phyloP scores from a whole-genome alignment of 768 basidiomycete genomes.

The Phylloporus sp. region DNA sequence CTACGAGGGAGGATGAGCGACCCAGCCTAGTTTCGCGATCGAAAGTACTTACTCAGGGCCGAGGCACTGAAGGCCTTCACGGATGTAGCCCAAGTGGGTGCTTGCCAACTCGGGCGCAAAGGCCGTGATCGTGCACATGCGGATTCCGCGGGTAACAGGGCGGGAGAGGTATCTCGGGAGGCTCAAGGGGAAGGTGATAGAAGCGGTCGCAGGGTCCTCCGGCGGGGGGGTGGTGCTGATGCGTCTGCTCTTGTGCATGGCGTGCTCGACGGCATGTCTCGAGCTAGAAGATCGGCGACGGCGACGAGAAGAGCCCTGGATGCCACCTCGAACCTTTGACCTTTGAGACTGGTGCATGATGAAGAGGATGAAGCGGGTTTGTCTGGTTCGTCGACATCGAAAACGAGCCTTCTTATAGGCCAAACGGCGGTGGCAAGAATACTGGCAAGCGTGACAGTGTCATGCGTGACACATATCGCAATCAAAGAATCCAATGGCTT shows the following conservation, averaged over 20 bases:
- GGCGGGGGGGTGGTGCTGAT: too few species aligned
- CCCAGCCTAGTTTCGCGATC: background rate
- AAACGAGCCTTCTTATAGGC: slow-evolving; percentile 23
- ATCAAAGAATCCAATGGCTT: slow-evolving; percentile 23
- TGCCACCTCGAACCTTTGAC: slow-evolving; percentile 24
- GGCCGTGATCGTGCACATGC: slow-evolving; percentile 11
- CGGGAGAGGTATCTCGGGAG: slow-evolving; percentile 26
- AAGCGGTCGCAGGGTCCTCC: background rate
- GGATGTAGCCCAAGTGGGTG: slow-evolving; percentile 24
- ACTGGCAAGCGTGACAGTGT: slow-evolving; percentile 21
- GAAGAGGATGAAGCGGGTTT: background rate
- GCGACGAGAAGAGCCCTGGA: slow-evolving; percentile 34
- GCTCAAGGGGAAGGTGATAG: slow-evolving; percentile 4
- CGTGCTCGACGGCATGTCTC: slow-evolving; percentile 35
- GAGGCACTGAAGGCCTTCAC: slow-evolving; percentile 23
- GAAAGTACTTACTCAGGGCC: slow-evolving; percentile 23
- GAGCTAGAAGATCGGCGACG: too few species aligned
- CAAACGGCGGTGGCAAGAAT: slow-evolving; percentile 2
- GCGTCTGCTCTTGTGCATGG: slow-evolving; percentile 32
- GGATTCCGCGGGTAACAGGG: slow-evolving; percentile 12
- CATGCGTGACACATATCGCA: slow-evolving; percentile 29
- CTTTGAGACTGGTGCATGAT: too few species aligned
- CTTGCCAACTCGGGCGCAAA: slow-evolving; percentile 26
- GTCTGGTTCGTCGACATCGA: background rate
- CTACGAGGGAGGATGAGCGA: slow-evolving; percentile 16